Conservation (phyloP, 768 basidiomycete species). For the Coprinopsis marcescibilis region DNA sequence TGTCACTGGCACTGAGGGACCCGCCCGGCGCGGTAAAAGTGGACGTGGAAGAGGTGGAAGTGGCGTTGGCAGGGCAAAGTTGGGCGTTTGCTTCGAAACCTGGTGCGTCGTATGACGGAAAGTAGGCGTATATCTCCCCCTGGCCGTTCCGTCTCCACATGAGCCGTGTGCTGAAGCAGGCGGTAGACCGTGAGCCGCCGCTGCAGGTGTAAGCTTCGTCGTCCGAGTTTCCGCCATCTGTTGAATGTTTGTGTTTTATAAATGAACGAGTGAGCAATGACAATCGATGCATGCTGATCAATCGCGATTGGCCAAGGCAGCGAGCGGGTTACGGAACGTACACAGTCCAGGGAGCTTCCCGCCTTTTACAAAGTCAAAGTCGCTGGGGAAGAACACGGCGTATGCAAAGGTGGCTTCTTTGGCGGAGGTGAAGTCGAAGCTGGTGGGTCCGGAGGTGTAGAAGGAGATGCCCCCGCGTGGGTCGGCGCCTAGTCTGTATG, state of each 20-base stretch:
- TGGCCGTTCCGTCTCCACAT: slow-evolving; percentile 56
- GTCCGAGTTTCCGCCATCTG: slow-evolving; percentile 46
- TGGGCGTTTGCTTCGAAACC: slow-evolving; percentile 37
- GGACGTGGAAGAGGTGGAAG: slow-evolving; percentile 40
- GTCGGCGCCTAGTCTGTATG: slow-evolving; percentile 35
- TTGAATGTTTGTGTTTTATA: background rate
- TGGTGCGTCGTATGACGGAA: slow-evolving; percentile 36
- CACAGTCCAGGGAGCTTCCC: slow-evolving; percentile 67
- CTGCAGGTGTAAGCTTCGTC: slow-evolving; percentile 45
- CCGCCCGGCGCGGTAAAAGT: too few species aligned
- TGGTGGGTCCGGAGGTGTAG: slow-evolving; percentile 49
- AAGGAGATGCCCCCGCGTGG: slow-evolving; percentile 55
- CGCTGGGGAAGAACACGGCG: slow-evolving; percentile 51
- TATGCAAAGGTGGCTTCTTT: slow-evolving; percentile 54
- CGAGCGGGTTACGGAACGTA: slow-evolving; percentile 26
- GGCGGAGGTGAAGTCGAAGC: slow-evolving; percentile 44
- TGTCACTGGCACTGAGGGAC: too few species aligned
- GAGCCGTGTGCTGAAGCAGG: slow-evolving; percentile 52
- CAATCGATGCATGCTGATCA: too few species aligned
- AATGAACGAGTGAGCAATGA: background rate
- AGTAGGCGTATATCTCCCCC: slow-evolving; percentile 62
- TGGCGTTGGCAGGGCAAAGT: slow-evolving; percentile 36
- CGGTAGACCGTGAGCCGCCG: slow-evolving; percentile 46
- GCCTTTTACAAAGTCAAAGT: slow-evolving; percentile 52
- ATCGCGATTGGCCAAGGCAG: slow-evolving; percentile 3